Percentiles rank a stretch among this genome's conserved stretches.
Conservation (phyloP, 306 rosid species). For the Quercus variabilis region DNA sequence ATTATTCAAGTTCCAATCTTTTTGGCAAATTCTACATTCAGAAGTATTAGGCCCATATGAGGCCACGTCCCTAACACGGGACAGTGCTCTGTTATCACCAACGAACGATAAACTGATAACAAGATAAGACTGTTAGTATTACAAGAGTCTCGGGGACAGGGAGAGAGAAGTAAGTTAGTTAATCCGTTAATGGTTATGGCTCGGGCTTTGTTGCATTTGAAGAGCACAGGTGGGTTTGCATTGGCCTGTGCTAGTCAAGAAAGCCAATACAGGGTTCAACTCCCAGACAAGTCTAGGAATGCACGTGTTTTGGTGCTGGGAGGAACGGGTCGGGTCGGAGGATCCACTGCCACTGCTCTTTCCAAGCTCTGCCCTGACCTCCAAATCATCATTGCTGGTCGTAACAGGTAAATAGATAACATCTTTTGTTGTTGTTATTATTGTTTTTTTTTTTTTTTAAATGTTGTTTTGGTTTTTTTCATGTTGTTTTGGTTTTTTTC, state of each 20-base stretch:
- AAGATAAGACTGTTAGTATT: neutral
- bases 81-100: constrained; percentile 22
- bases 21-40: too few species aligned
- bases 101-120: neutral
- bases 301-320: constrained; percentile 77
- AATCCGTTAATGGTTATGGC: constrained; percentile 10
- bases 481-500: too few species aligned
- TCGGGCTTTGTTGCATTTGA: constrained; percentile 31
- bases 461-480: too few species aligned
- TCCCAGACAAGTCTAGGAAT: constrained; percentile 55
- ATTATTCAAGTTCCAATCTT: too few species aligned
- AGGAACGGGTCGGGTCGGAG: constrained; percentile 95
- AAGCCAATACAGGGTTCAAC: constrained; percentile 22
- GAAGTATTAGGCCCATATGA: neutral
- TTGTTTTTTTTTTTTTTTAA: too few species aligned
- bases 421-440: neutral
- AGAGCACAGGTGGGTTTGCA: constrained; percentile 9
- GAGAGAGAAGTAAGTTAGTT: neutral
- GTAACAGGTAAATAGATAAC: constrained; percentile 53
- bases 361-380: constrained; percentile 72
- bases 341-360: constrained; percentile 82
- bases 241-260: constrained; percentile 22
- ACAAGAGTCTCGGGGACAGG: neutral
- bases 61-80: too few species aligned
- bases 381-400: constrained; percentile 60